Base-by-base conservation (phyloP, 2,329 filamentous ascomycete species). In the Penicillium sp. region DNA sequence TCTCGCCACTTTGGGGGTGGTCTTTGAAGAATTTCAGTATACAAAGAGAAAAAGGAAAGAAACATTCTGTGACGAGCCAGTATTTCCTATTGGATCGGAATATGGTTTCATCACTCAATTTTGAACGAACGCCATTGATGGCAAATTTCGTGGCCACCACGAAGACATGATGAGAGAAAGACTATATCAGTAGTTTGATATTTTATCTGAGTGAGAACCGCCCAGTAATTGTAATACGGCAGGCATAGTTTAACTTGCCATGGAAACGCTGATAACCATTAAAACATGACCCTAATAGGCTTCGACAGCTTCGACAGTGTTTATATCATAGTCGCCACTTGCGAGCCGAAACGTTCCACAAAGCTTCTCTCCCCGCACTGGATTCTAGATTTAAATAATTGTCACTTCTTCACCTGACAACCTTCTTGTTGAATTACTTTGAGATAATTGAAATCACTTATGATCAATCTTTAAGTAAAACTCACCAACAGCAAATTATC, bases 301-400 rank as follows among this genome's bases (percentile, higher is more conserved):
- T 29, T 11, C 9, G n/a, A n/a, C 4, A 31, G 29, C 37, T 9
- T 23, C 37, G 10, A 42, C 27, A 50, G 48, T 42, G 21, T 50
- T 50, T 50, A 21, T 50, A 50, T 50, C 48, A 50, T 50, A 50
- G 47, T 49, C 47, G 48, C 33, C 48, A 50, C 33, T 25, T 26
- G 2, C 16, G 25, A 39, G 23, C 48, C 33, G 46, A 19, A 10
- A 50, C 14, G 35, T 50, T 42, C 35, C 48, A 50, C 48, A 21
- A 26, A 50, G 23, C 48, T 42, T 39, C 25, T 42, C 48, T 33
- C 48, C 48, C 48, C 48, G 48, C 48, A 50, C 35, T 42, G 10
- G 23, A 39, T 33, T 35, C n/a, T 27, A 14, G 33, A 39, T 27
- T 29, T 19, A 42, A 37, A 27, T 21, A 26, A 3, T 3, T 13